Percentiles rank a stretch among this genome's conserved stretches.
These are phyloP conservation scores for Hydrangea macrophylla DNA, from an alignment of 148 eudicot species.

Conservation along the genomic window DNA sequence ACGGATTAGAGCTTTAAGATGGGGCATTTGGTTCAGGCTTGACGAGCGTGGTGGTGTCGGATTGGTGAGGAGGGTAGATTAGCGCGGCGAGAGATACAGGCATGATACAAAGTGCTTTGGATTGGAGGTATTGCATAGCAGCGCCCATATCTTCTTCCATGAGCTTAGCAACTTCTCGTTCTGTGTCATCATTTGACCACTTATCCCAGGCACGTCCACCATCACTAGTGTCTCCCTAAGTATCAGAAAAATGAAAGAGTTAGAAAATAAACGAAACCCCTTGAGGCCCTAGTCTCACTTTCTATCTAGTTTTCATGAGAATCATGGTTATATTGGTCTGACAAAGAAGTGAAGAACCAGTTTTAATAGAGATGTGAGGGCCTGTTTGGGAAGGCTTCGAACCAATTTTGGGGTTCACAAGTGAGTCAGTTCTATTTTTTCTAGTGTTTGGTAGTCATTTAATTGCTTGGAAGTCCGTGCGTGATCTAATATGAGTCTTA, in stretches of 20 bases:
- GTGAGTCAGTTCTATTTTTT: no score
- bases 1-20: slow-evolving; percentile 15
- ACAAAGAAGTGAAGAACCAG: no score
- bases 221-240: slow-evolving; percentile 39
- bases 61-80: slow-evolving; percentile 38
- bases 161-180: slow-evolving; percentile 58
- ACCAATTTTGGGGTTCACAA: no score
- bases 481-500: no score
- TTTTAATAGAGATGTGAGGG: no score
- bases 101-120: slow-evolving; percentile 72
- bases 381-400: no score
- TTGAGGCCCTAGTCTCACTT: no score
- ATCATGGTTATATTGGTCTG: no score
- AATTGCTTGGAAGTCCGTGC: no score
- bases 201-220: slow-evolving; percentile 51
- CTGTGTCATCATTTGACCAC: slow-evolving; percentile 61
- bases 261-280: background rate
- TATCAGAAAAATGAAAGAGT: background rate
- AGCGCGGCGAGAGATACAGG: slow-evolving; percentile 66
- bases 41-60: slow-evolving; percentile 26
- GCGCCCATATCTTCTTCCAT: slow-evolving; percentile 72
- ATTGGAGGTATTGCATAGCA: slow-evolving; percentile 72
- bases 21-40: slow-evolving; percentile 47
- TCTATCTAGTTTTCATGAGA: no score
- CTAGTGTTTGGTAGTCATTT: no score